A percentile compares a stretch with the other conserved stretches of the same genome.
These are phyloP conservation scores for Fusarium anthophilum DNA, from an alignment of 2,329 filamentous ascomycete species.

Conservation along the genomic window DNA sequence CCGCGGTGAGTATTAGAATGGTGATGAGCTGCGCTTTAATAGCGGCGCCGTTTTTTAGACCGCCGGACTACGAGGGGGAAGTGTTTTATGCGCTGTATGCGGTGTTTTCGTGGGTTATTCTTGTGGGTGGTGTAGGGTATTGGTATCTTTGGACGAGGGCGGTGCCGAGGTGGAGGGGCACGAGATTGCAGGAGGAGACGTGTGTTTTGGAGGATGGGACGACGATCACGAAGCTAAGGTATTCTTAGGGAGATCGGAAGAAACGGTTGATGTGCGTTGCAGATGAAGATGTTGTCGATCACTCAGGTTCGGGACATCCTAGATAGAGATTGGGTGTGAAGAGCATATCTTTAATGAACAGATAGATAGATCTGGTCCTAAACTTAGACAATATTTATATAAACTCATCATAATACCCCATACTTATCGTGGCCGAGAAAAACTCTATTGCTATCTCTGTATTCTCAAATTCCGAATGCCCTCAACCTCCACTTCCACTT, in stretches of 20 bases:
- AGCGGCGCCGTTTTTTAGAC: slow-evolving; percentile 70
- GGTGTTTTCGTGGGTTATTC: slow-evolving; percentile 62
- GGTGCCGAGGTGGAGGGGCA: slow-evolving; percentile 67
- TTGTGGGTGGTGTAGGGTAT: slow-evolving; percentile 65
- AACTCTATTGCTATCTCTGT: neutral
- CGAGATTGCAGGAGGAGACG: slow-evolving; percentile 69
- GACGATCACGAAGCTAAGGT: slow-evolving; percentile 66
- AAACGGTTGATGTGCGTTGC: neutral
- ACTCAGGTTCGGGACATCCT: neutral
- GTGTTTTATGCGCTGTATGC: slow-evolving; percentile 65
- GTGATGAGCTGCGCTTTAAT: slow-evolving; percentile 64
- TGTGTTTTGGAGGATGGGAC: slow-evolving; percentile 73
- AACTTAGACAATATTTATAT: neutral
- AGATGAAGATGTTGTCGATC: neutral
- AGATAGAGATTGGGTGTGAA: neutral
- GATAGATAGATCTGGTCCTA: neutral
- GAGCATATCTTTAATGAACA: neutral
- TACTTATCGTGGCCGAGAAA: too few relatives aligned
- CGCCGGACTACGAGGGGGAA: slow-evolving; percentile 55
- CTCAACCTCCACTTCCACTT: neutral
- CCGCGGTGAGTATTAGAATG: slow-evolving; percentile 66
- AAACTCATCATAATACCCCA: too few relatives aligned
- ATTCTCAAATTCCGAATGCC: neutral
- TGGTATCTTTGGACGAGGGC: slow-evolving; percentile 73
- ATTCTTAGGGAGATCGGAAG: neutral